Evolutionary conservation across 768 basidiomycete genomes (phyloP).

Genomic region (Botryobasidium botryosum): DNA sequence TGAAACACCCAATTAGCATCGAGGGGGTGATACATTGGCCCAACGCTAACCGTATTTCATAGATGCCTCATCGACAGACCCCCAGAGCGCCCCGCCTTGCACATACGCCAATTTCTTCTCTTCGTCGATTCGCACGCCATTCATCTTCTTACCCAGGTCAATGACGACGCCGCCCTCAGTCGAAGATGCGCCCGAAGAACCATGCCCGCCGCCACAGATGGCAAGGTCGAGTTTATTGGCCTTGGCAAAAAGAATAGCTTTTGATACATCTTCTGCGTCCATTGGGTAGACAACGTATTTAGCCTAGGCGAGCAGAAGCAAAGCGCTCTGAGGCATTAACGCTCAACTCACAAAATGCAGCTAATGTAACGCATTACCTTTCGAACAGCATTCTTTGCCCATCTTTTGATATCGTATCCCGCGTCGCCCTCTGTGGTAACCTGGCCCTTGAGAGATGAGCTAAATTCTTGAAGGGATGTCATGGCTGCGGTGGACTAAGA

Average conservation of each 20-base stretch:
- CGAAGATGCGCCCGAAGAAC: conserved; percentile 4
- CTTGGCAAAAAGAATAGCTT: conserved; percentile 6
- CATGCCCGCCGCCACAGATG: conserved; percentile 10
- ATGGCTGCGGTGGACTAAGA: too few relatives aligned
- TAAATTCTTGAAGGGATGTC: too few relatives aligned
- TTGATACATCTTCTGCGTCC: too few relatives aligned
- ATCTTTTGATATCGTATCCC: too few relatives aligned
- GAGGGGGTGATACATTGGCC: too few relatives aligned
- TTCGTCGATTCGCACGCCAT: conserved; percentile 1
- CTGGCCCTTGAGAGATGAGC: too few relatives aligned
- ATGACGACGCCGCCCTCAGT: conserved; percentile 9
- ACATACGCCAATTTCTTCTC: not conserved
- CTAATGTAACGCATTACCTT: too few relatives aligned
- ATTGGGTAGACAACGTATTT: conserved; percentile 6
- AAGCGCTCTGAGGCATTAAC: too few relatives aligned
- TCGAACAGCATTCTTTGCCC: too few relatives aligned
- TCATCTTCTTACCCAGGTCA: conserved; percentile 8
- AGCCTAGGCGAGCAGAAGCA: too few relatives aligned
- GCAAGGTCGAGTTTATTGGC: conserved; percentile 7
- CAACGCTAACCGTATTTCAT: not conserved
- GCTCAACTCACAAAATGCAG: too few relatives aligned
- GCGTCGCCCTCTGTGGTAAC: too few relatives aligned
- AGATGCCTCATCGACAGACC: not conserved
- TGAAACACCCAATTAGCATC: not conserved
- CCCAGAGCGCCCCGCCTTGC: not conserved